These are phyloP conservation scores for Termitomyces sp. DNA, from an alignment of 768 basidiomycete species.

Conservation along the genomic window DNA sequence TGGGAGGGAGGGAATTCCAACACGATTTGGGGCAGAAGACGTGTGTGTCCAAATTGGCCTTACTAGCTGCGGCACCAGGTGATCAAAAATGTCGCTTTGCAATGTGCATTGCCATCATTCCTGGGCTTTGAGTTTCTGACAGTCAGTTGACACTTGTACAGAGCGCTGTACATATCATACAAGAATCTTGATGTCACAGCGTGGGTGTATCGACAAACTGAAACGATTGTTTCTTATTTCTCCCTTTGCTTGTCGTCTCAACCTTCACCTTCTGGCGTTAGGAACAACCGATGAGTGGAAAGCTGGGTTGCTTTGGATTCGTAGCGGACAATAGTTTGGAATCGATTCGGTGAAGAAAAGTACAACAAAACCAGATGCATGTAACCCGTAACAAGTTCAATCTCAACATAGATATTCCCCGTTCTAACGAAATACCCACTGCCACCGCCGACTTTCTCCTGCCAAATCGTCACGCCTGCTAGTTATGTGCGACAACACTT, in stretches of 20 bases:
- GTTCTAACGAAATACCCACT: not conserved
- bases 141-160: not conserved
- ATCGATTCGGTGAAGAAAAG: not conserved
- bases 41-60: conserved; percentile 6
- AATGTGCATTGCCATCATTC: conserved; percentile 2
- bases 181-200: not conserved
- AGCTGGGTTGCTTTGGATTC: not conserved
- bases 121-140: not conserved
- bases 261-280: not conserved
- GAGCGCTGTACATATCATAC: not conserved
- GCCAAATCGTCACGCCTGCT: not conserved
- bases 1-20: conserved; percentile 20
- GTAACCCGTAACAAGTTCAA: not conserved
- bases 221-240: not conserved
- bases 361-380: not conserved
- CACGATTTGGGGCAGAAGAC: not conserved
- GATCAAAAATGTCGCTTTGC: conserved; percentile 2
- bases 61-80: conserved; percentile 6
- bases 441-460: not conserved
- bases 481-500: not conserved
- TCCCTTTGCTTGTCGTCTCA: not conserved
- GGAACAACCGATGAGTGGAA: not conserved
- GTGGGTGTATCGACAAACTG: too few relatives aligned
- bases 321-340: not conserved
- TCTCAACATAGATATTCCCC: not conserved